Percentiles rank a stretch among this genome's conserved stretches.
Conservation (phyloP, 495 filamentous ascomycete genomes). For the Tuber melanosporum region DNA sequence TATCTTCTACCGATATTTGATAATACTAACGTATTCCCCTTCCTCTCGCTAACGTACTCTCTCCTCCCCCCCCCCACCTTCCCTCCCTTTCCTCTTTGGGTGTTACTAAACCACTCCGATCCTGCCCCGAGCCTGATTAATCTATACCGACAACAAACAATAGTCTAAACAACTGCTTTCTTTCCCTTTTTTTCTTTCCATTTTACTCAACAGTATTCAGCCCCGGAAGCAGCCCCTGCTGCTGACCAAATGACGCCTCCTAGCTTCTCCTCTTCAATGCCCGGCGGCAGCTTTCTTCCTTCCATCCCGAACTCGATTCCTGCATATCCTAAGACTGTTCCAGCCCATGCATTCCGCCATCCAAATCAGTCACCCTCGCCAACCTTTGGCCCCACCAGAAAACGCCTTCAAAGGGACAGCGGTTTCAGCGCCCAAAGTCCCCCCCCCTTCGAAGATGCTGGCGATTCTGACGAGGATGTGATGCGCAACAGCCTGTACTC, state of each 20-base stretch:
- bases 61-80: neutral
- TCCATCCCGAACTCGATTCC: slow-evolving; percentile 33
- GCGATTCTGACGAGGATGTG: slow-evolving; percentile 35
- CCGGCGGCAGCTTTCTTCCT: slow-evolving; percentile 28
- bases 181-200: neutral
- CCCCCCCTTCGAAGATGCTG: slow-evolving; percentile 15
- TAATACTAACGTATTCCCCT: neutral
- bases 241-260: slow-evolving; percentile 10
- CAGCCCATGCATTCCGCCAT: slow-evolving; percentile 13
- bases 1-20: slow-evolving; percentile 1
- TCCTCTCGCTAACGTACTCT: neutral
- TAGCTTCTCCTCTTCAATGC: slow-evolving; percentile 11
- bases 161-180: neutral
- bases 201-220: neutral
- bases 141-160: neutral
- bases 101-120: neutral
- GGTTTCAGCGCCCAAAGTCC: slow-evolving; percentile 18
- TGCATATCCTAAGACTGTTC: slow-evolving; percentile 15
- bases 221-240: neutral
- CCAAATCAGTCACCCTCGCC: slow-evolving; percentile 30
- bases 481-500: slow-evolving; percentile 38
- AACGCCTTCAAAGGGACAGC: slow-evolving; percentile 22
- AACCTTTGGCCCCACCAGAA: slow-evolving; percentile 29
- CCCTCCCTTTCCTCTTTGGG: neutral
- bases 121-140: neutral